phyloP scores from a whole-genome alignment of 177 flowering plant species.

The Tripterygium wilfordii region DNA sequence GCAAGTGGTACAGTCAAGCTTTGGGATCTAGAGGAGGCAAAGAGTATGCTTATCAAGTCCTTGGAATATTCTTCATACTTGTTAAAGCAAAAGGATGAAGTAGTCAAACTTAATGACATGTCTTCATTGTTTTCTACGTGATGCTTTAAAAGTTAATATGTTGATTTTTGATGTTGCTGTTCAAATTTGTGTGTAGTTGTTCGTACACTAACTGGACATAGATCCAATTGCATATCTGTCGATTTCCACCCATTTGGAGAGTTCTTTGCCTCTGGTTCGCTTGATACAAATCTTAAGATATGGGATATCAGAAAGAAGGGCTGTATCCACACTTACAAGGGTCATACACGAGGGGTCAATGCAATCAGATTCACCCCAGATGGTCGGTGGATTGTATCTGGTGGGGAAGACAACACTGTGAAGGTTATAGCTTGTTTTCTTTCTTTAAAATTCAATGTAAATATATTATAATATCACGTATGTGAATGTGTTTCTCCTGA shows the following conservation, averaged over 20 bases:
- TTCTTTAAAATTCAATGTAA: not conserved
- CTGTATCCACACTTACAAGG: conserved; percentile 97
- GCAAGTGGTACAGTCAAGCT: conserved; percentile 97
- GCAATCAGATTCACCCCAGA: conserved; percentile 96
- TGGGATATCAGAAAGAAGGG: conserved; percentile 99
- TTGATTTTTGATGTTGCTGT: too few species aligned
- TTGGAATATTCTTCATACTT: not conserved
- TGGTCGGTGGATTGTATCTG: conserved; percentile 99
- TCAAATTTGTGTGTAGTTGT: conserved; percentile 53
- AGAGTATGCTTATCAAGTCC: conserved; percentile 48
- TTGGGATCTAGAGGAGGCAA: conserved; percentile 98
- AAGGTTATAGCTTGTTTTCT: conserved; percentile 47
- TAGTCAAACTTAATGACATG: not conserved
- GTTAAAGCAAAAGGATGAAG: too few species aligned
- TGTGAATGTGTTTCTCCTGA: too few species aligned
- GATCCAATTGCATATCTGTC: conserved; percentile 94
- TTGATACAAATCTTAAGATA: conserved; percentile 95
- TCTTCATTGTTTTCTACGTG: not conserved
- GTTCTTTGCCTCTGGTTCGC: conserved; percentile 98
- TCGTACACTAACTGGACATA: conserved; percentile 93
- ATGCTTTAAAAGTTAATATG: too few species aligned
- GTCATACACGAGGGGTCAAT: conserved; percentile 95
- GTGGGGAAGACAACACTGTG: conserved; percentile 93
- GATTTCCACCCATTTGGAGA: conserved; percentile 99
- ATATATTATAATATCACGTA: too few species aligned